Conservation (phyloP, 192 early-diverging fungal genomes). For the Backusella westeae region DNA sequence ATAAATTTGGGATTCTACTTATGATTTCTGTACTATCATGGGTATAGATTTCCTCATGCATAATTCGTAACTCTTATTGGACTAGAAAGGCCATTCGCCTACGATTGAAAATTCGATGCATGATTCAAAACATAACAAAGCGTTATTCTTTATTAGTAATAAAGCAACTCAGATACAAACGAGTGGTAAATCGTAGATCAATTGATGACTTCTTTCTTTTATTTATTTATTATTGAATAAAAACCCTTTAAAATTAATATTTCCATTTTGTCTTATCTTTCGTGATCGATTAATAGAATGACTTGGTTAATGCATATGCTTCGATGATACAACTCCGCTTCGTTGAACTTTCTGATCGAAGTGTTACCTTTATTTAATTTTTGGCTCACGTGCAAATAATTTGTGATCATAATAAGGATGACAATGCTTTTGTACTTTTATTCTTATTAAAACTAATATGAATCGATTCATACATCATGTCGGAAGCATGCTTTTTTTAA, state of each 20-base stretch:
- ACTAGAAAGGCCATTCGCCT: not conserved
- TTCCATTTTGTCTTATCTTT: not conserved
- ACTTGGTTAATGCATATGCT: not conserved
- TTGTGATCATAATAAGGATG: not conserved
- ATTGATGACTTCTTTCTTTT: not conserved
- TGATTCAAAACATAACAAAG: not conserved
- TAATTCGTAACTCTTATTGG: not conserved
- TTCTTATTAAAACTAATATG: not conserved
- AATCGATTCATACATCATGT: not conserved
- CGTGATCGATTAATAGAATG: not conserved
- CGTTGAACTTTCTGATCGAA: not conserved
- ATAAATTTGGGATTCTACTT: not conserved
- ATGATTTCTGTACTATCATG: not conserved
- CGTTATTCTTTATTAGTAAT: not conserved
- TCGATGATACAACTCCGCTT: not conserved
- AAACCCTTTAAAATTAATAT: not conserved
- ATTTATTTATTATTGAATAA: not conserved
- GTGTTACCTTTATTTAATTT: not conserved
- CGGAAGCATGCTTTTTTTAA: not conserved
- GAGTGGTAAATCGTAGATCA: not conserved
- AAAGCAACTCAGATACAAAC: not conserved
- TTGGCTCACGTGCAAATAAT: not conserved
- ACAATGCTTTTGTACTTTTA: not conserved
- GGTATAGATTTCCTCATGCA: not conserved
- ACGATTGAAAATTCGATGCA: not conserved